phyloP scores from a whole-genome alignment of 768 basidiomycete genomes.

The Lentinus brumalis region DNA sequence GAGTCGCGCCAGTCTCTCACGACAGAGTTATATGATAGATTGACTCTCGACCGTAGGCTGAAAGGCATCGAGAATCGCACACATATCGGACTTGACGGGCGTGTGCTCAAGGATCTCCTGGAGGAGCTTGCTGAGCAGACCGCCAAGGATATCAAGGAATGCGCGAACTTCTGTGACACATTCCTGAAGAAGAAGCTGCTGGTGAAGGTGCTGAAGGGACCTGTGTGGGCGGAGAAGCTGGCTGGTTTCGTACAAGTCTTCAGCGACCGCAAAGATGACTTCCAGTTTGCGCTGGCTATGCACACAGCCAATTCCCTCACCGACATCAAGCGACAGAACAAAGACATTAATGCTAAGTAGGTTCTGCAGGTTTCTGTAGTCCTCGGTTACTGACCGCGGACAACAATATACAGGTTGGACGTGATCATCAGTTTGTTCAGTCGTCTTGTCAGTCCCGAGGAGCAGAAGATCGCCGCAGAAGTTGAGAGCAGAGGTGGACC shows the following conservation, averaged over 20 bases:
- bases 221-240: constrained; percentile 33
- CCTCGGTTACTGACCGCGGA: background rate
- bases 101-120: constrained; percentile 36
- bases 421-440: constrained; percentile 39
- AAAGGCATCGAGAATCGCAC: background rate
- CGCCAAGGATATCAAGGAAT: constrained; percentile 34
- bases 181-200: constrained; percentile 35
- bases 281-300: constrained; percentile 31
- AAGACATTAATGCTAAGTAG: constrained; percentile 18
- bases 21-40: background rate
- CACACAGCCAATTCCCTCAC: constrained; percentile 24
- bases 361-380: too few relatives aligned
- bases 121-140: constrained; percentile 30
- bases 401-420: constrained; percentile 22
- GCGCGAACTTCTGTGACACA: constrained; percentile 36
- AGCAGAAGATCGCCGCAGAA: constrained; percentile 36
- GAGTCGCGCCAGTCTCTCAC: constrained; percentile 10
- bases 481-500: constrained; percentile 1
- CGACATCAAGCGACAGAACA: constrained; percentile 23
- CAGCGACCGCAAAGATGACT: constrained; percentile 26
- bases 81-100: constrained; percentile 34
- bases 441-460: constrained; percentile 42
- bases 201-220: constrained; percentile 31
- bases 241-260: constrained; percentile 25
- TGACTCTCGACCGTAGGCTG: background rate